Evolutionary conservation across 2,329 filamentous ascomycete species (phyloP).

Genomic region (Onygenales sp.): DNA sequence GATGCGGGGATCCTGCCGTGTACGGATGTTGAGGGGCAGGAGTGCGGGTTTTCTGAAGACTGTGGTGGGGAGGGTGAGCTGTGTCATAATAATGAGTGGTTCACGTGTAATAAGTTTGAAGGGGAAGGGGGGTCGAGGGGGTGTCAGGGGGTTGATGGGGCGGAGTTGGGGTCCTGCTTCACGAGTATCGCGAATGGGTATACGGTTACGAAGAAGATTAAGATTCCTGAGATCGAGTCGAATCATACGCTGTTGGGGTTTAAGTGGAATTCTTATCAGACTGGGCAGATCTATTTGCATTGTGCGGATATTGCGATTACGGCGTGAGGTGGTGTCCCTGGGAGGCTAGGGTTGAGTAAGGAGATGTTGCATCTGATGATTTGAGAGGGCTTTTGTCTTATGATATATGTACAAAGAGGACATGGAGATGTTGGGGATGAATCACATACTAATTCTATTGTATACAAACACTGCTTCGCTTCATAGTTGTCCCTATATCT

Average conservation of each 20-base stretch:
- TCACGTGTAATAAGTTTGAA: conserved; percentile 43
- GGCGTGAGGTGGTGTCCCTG: background rate
- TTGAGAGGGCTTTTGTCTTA: background rate
- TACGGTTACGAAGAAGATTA: conserved; percentile 44
- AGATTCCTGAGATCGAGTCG: conserved; percentile 40
- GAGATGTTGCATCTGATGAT: background rate
- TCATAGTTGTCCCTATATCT: no score
- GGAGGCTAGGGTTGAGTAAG: background rate
- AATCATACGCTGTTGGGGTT: conserved; percentile 44
- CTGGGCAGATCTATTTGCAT: conserved; percentile 43
- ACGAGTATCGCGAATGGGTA: conserved; percentile 47
- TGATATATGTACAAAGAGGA: no score
- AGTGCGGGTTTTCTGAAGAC: conserved; percentile 41
- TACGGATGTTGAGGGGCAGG: conserved; percentile 42
- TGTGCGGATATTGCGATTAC: conserved; percentile 45
- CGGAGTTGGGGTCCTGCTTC: conserved; percentile 36
- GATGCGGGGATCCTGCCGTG: conserved; percentile 39
- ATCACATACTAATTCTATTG: no score
- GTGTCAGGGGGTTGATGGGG: conserved; percentile 30
- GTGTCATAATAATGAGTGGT: conserved; percentile 46
- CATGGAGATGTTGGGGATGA: no score
- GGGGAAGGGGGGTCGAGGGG: conserved; percentile 16
- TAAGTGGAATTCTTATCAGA: conserved; percentile 49
- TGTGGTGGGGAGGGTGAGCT: conserved; percentile 36
- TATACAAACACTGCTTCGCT: no score